Conservation (phyloP, 108 stramenopile genomes). For the Cyclotella sp. region DNA sequence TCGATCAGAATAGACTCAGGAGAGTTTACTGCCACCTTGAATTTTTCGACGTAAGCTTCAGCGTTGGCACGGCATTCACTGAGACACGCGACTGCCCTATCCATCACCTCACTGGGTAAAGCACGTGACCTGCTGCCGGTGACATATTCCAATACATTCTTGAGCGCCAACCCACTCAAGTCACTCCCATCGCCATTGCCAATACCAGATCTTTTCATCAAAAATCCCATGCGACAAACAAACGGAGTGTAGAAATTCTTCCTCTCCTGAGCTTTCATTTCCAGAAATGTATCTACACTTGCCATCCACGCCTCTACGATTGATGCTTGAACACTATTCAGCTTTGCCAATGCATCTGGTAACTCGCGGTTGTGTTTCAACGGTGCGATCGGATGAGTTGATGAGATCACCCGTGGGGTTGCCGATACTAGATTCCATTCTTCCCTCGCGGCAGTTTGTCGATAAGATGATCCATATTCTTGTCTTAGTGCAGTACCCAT, state of each 20-base stretch:
- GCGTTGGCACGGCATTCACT: slow-evolving; percentile 43
- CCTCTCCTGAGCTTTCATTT: slow-evolving; percentile 77
- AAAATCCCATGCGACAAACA: slow-evolving; percentile 67
- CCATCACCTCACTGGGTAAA: slow-evolving; percentile 59
- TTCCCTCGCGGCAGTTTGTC: slow-evolving; percentile 42
- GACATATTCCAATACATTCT: slow-evolving; percentile 78
- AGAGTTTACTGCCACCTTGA: slow-evolving; percentile 4
- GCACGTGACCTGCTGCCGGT: slow-evolving; percentile 72
- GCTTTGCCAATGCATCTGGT: slow-evolving; percentile 49
- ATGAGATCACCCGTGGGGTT: slow-evolving; percentile 27
- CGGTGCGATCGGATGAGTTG: slow-evolving; percentile 47
- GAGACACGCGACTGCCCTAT: slow-evolving; percentile 55
- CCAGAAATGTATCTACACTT: slow-evolving; percentile 75
- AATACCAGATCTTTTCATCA: slow-evolving; percentile 59
- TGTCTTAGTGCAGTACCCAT: slow-evolving; percentile 33
- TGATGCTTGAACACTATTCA: slow-evolving; percentile 67
- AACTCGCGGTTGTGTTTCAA: slow-evolving; percentile 42
- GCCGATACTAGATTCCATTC: slow-evolving; percentile 36
- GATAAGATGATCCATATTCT: slow-evolving; percentile 43
- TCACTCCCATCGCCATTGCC: slow-evolving; percentile 59
- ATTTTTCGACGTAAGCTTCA: slow-evolving; percentile 16
- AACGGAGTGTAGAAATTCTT: slow-evolving; percentile 82
- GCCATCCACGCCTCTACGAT: slow-evolving; percentile 82
- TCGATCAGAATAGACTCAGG: slow-evolving; percentile 58
- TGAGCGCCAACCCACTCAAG: slow-evolving; percentile 56